Base-by-base conservation (phyloP, 2,329 filamentous ascomycete species). In the Scedosporium aurantiacum region DNA sequence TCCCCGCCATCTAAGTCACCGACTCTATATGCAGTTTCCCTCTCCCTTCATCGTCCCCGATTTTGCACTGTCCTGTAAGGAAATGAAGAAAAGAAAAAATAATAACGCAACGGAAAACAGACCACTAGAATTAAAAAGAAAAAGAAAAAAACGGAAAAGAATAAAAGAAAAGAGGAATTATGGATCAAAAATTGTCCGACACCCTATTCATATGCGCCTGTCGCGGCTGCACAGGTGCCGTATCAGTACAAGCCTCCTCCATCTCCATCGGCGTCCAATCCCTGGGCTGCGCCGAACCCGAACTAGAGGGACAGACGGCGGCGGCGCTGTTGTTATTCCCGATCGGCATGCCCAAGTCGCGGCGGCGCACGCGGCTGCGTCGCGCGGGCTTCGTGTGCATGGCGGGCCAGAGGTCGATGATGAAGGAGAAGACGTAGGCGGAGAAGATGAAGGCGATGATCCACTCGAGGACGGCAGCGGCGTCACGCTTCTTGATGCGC, bases 341-440 rank as follows among this genome's bases (percentile, higher is more conserved):
- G 32, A 12, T 37, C 32, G 32, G 32, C 50, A 54, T 54, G 50
- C 50, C 50, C 18, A 54, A 12, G 50, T 7, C 18, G 4, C 23
- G 18, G n/a, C 50, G 70, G 75, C 65, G 74, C 74, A 57, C n/a
- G 25, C 28, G 55, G 21, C 25, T n/a, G 21, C 27, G 12, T 14
- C 55, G 23, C 5, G 37, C 56, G 65, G 76, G 71, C 65, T 81
- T 83, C 10, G 85, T 88, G 64, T 82, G 78, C 2, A 88, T 78
- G 10, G 90, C 90, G 0, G 94, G 94, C 65, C 89, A 80, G 58
- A 99, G 84, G 75, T 99, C 93, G 70, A 97, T 80, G 69, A 88
- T 82, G 78, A 96, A 97, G 64, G 88, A 91, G 64, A 93, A 82
- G 64, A 95, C 80, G 75, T 96, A 97, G 70, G 92, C 88, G 60